Evolutionary conservation across 2,329 filamentous ascomycete genomes (phyloP).

Genomic region (Trichophyton simii): DNA sequence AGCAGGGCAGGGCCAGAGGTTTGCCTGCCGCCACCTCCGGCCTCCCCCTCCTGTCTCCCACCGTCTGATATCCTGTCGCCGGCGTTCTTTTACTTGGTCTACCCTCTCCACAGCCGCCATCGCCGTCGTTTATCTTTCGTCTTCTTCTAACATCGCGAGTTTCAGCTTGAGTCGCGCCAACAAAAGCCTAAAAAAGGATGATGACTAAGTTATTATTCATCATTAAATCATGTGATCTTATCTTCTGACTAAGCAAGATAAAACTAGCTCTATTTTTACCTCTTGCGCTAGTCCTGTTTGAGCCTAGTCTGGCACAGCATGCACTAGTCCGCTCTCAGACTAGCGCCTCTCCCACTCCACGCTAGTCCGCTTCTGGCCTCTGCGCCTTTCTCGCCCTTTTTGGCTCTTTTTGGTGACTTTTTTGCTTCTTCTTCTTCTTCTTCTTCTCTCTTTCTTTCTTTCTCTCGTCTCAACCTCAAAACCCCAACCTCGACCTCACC

Average conservation of each 20-base stretch:
- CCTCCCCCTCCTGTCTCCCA: not conserved
- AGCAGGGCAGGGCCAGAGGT: no score
- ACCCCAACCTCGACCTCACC: slow-evolving; percentile 7
- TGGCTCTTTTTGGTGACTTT: not conserved
- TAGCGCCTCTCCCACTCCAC: not conserved
- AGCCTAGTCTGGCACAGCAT: not conserved
- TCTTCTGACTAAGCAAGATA: not conserved
- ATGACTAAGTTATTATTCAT: no score
- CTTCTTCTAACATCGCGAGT: not conserved
- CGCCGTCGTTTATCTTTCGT: not conserved
- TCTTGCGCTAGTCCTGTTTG: not conserved
- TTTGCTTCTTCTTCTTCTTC: slow-evolving; percentile 6
- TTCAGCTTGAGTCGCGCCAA: not conserved
- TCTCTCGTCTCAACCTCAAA: slow-evolving; percentile 4
- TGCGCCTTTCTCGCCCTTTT: not conserved
- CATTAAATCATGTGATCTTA: not conserved
- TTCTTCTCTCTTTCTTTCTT: slow-evolving; percentile 10
- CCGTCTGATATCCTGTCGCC: no score
- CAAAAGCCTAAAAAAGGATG: not conserved
- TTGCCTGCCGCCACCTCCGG: not conserved
- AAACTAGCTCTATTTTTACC: not conserved
- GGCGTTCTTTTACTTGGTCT: no score
- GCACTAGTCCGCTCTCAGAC: not conserved
- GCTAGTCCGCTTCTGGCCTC: not conserved
- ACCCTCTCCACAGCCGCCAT: no score